Percentiles rank a stretch among this genome's conserved stretches.
Evolutionary conservation across 441 rosid genomes (phyloP).

Genomic region (Populus trichocarpa): DNA sequence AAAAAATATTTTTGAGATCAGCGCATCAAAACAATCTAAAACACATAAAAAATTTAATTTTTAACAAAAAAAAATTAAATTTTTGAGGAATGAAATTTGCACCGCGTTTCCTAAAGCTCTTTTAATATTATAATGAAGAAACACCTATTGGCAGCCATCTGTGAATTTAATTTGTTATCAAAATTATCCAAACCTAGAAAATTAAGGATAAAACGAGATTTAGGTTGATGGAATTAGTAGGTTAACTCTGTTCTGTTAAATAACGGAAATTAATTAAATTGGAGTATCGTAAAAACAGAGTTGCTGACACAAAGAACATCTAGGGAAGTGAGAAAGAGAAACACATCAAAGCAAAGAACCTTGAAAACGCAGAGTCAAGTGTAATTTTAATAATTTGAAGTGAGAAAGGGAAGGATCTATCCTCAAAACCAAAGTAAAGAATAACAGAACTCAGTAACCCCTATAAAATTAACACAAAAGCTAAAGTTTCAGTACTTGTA

Average conservation of each 20-base stretch:
- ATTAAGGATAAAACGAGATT: neutral
- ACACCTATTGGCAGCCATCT: neutral
- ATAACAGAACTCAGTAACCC: slow-evolving; percentile 41
- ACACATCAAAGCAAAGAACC: slow-evolving; percentile 38
- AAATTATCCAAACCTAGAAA: slow-evolving; percentile 4
- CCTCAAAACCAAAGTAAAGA: slow-evolving; percentile 44
- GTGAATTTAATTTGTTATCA: neutral
- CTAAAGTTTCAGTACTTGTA: slow-evolving; percentile 74
- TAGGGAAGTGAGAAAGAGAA: slow-evolving; percentile 63
- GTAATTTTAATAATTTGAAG: slow-evolving; percentile 28
- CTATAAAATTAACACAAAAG: slow-evolving; percentile 44
- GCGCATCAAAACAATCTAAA: too few species aligned
- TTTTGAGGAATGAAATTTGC: fast-evolving
- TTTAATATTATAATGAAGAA: too few species aligned
- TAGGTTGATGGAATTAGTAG: slow-evolving; percentile 14
- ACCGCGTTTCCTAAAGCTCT: too few species aligned
- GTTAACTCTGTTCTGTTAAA: slow-evolving; percentile 9
- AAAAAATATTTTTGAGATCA: too few species aligned
- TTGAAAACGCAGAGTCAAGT: slow-evolving; percentile 44
- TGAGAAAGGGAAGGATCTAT: slow-evolving; percentile 16
- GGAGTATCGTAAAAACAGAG: slow-evolving; percentile 7
- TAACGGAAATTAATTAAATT: neutral
- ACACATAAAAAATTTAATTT: too few species aligned
- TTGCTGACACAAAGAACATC: slow-evolving; percentile 48
- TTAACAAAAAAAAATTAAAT: too few species aligned